These are phyloP conservation scores for Suhomyces taliae DNA, from an alignment of 1,139 yeast species.

Conservation along the genomic window DNA sequence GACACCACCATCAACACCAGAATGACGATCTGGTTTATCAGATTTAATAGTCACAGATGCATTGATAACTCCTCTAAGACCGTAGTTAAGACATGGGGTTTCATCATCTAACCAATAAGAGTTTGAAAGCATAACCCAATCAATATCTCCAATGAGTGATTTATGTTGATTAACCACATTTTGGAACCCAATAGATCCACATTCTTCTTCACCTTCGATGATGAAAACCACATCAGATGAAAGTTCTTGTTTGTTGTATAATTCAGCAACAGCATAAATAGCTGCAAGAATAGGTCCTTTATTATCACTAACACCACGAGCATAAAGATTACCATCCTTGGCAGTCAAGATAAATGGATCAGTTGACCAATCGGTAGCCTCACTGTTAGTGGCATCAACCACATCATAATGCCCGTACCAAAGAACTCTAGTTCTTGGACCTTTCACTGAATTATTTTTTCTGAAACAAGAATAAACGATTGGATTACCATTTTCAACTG, in stretches of 20 bases:
- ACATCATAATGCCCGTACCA: constrained; percentile 98
- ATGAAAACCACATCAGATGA: constrained; percentile 76
- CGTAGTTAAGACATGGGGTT: constrained; percentile 90
- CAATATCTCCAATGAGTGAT: constrained; percentile 63
- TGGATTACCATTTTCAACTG: constrained; percentile 79
- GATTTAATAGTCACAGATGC: constrained; percentile 70
- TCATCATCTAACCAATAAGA: constrained; percentile 92
- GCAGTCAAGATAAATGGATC: constrained; percentile 79
- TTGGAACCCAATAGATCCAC: constrained; percentile 86
- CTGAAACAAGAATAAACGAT: constrained; percentile 74
- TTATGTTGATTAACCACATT: constrained; percentile 55
- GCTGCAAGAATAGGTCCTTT: constrained; percentile 95
- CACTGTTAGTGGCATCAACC: constrained; percentile 53
- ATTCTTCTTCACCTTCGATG: constrained; percentile 94
- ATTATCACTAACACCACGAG: constrained; percentile 92
- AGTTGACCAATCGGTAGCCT: constrained; percentile 64
- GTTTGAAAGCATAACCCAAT: constrained; percentile 87
- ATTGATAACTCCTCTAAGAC: constrained; percentile 87
- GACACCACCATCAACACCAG: constrained; percentile 96
- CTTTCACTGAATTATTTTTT: constrained; percentile 29
- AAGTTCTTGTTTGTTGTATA: constrained; percentile 52
- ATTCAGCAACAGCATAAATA: constrained; percentile 80
- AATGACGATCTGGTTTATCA: constrained; percentile 84
- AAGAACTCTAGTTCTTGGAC: constrained; percentile 46
- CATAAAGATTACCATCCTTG: constrained; percentile 81